These are phyloP conservation scores for Vigna unguiculata DNA, from an alignment of 306 rosid genomes.

Conservation along the genomic window DNA sequence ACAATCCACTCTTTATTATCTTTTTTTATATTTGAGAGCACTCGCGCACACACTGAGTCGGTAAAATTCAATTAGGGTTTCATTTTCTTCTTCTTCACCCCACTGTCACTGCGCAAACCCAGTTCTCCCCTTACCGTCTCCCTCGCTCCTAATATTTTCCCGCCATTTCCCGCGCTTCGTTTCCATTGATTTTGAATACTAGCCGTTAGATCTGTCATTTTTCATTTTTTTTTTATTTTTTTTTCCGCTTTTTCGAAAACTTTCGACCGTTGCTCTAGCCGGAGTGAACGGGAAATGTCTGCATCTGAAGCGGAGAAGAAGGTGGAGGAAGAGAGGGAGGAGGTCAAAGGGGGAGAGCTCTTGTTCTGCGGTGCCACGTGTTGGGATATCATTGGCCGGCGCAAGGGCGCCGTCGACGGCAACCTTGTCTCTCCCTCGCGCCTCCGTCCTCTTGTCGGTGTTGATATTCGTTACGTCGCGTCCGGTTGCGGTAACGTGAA, in stretches of 20 bases:
- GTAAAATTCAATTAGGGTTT: constrained; percentile 81
- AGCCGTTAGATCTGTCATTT: constrained; percentile 76
- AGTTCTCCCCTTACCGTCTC: constrained; percentile 33
- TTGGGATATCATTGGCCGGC: constrained; percentile 88
- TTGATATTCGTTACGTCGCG: constrained; percentile 82
- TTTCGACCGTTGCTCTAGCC: constrained; percentile 56
- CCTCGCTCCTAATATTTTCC: constrained; percentile 65
- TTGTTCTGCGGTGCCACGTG: constrained; percentile 92
- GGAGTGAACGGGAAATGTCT: constrained; percentile 84
- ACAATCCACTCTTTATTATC: constrained; percentile 44
- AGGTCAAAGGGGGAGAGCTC: constrained; percentile 74
- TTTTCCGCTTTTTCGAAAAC: background rate
- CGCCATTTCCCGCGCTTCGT: constrained; percentile 67
- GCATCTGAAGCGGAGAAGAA: constrained; percentile 67
- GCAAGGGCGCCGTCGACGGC: constrained; percentile 74
- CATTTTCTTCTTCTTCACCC: constrained; percentile 48
- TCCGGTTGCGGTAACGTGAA: constrained; percentile 74
- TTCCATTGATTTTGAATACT: constrained; percentile 52
- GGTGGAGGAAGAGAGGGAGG: constrained; percentile 58
- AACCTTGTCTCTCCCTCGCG: constrained; percentile 87
- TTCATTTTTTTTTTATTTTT: background rate
- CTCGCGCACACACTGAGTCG: background rate
- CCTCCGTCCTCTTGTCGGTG: constrained; percentile 83
- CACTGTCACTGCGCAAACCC: constrained; percentile 47
- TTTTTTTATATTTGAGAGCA: background rate